Evolutionary conservation across 169 alveolate species (phyloP).

Genomic region (Amoebophrya sp.): DNA sequence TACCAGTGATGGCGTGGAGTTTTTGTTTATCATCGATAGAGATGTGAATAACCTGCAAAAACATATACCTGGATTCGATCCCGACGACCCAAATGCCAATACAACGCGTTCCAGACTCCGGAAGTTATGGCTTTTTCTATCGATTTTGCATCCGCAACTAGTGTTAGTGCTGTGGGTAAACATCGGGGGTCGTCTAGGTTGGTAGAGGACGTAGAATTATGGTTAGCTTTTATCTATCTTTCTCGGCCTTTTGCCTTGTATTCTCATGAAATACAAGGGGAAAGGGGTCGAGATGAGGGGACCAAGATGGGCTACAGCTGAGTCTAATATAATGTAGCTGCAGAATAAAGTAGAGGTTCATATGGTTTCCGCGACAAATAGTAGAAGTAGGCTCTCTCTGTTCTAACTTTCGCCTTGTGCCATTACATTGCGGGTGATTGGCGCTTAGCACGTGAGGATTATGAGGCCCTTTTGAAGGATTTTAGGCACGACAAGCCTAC

Average conservation of each 20-base stretch:
- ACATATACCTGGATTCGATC: not conserved
- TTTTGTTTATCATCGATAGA: not conserved
- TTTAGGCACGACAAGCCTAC: not conserved
- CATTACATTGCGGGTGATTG: not conserved
- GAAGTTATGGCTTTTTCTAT: too few species aligned
- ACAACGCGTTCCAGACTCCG: too few species aligned
- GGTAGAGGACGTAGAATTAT: not conserved
- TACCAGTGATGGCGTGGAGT: constrained; percentile 15
- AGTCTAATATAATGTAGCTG: not conserved
- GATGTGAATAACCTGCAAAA: not conserved
- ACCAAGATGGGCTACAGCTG: too few species aligned
- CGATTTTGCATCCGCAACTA: too few species aligned
- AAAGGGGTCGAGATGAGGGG: too few species aligned
- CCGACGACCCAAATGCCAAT: too few species aligned
- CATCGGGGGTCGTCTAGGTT: not conserved
- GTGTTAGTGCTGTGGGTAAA: not conserved
- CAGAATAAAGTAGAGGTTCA: not conserved
- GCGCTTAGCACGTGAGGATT: not conserved
- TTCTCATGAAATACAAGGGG: too few species aligned
- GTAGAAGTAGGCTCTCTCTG: too few species aligned
- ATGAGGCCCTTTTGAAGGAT: too few species aligned
- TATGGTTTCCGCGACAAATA: not conserved
- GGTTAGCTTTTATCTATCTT: not conserved
- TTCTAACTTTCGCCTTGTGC: too few species aligned
- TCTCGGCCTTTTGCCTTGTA: too few species aligned